Base-by-base conservation (phyloP, 345 rosid species). In the Gossypium anomalum region DNA sequence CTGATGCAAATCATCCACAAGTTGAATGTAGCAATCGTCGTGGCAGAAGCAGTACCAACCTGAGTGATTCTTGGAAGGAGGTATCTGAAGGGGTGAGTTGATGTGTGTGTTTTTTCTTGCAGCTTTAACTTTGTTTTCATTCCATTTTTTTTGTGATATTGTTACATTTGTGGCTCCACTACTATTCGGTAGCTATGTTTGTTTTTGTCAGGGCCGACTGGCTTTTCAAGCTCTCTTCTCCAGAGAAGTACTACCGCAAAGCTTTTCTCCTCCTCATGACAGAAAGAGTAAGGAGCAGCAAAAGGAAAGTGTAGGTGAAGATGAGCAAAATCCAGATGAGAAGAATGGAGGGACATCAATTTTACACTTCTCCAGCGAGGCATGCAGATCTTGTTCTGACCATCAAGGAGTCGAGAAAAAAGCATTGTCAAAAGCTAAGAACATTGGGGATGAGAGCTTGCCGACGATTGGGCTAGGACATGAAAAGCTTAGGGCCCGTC, bases 221-320 rank as follows among this genome's bases (percentile, higher is more conserved):
- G 97, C 98, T 34, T 94, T 94, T 76, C 91, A 67, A 83, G 97
- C 97, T 45, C 92, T 94, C 75, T 94, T 94, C 86, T 84, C 94
- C 17, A 85, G 97, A 77, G 86, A 88, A 83, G 81, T 80, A 41
- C 82, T 94, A 77, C 98, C 97, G 13, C 98, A 94, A 80, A 94
- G 97, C 87, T 94, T 94, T 84, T 80, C 93, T 23, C 93, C 92
- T 79, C 89, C 87, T 20, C 87, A 41, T 1, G 63, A 34, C 14
- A 25, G 53, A 52, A 65, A 75, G 62, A 75, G 34, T 29, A 75
- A 52, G 72, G 77, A 15, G 70, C 65, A 66, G 51, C 72, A 55
- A 22, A 53, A 67, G 43, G 71, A 67, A 38, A 77, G 22, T 55
- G 25, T n/a, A 14, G 81, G 69, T 73, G 90, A 78, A 44, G 86